These are phyloP conservation scores for Tothia fuscella DNA, from an alignment of 2,329 filamentous ascomycete species.

Conservation along the genomic window DNA sequence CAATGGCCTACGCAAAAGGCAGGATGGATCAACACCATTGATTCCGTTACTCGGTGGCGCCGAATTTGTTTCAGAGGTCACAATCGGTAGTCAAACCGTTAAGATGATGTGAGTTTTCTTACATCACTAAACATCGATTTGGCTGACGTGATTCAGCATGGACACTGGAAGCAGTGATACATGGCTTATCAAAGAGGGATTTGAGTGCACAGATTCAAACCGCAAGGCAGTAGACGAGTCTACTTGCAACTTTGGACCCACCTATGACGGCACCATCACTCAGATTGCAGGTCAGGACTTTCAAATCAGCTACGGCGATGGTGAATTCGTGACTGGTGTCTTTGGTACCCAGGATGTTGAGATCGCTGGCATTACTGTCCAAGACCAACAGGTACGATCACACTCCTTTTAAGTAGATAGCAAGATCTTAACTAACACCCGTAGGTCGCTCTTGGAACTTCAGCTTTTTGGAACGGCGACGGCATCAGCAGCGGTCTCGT, in stretches of 20 bases:
- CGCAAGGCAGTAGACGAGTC: constrained; percentile 13
- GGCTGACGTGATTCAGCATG: too few relatives aligned
- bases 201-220: constrained; percentile 23
- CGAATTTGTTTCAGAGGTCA: constrained; percentile 8
- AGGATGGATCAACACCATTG: neutral
- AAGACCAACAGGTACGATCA: constrained; percentile 22
- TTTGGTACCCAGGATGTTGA: constrained; percentile 31
- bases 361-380: constrained; percentile 34
- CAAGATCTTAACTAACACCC: neutral
- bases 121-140: too few relatives aligned
- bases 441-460: constrained; percentile 34
- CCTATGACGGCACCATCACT: constrained; percentile 16
- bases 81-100: constrained; percentile 15
- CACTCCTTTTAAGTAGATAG: neutral
- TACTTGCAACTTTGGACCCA: constrained; percentile 22
- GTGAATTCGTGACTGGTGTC: constrained; percentile 28
- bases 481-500: constrained; percentile 36
- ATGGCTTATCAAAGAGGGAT: constrained; percentile 28
- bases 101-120: too few relatives aligned
- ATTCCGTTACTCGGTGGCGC: neutral
- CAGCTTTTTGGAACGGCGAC: constrained; percentile 33
- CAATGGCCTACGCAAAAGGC: neutral
- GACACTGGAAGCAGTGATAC: constrained; percentile 39
- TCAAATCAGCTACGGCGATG: constrained; percentile 33
- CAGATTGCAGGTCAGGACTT: constrained; percentile 30